phyloP scores from a whole-genome alignment of 169 alveolate species.

The Plasmodium berghei region DNA sequence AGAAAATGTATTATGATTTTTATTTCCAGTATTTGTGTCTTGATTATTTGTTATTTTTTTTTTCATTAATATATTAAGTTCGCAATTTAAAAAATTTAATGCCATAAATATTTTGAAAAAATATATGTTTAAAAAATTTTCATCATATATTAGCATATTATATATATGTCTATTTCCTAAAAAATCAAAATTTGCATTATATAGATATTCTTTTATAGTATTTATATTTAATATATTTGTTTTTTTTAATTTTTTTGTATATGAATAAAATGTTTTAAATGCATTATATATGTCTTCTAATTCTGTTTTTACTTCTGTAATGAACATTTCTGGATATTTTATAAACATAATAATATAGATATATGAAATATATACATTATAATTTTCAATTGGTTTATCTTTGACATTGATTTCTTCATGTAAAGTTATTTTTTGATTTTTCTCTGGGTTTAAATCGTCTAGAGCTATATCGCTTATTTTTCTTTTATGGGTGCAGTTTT shows the following conservation, averaged over 20 bases:
- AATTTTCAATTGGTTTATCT: slow-evolving; percentile 25
- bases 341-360: slow-evolving; percentile 27
- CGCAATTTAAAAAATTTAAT: slow-evolving; percentile 27
- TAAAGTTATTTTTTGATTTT: neutral
- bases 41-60: neutral
- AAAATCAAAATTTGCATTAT: slow-evolving; percentile 22
- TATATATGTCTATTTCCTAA: slow-evolving; percentile 37
- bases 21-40: neutral
- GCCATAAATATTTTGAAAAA: slow-evolving; percentile 36
- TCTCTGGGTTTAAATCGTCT: neutral
- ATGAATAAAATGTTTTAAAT: slow-evolving; percentile 16
- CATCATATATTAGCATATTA: slow-evolving; percentile 31
- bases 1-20: neutral
- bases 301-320: neutral
- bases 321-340: slow-evolving; percentile 49
- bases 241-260: slow-evolving; percentile 33
- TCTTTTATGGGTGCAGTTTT: neutral
- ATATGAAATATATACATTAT: slow-evolving; percentile 20
- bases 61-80: neutral
- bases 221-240: slow-evolving; percentile 14
- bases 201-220: slow-evolving; percentile 7
- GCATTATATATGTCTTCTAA: slow-evolving; percentile 49
- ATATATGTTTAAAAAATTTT: slow-evolving; percentile 26
- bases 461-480: slow-evolving; percentile 10
- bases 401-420: neutral